Evolutionary conservation across 192 early-diverging fungal species (phyloP).

Genomic region (Backusella macrospora): DNA sequence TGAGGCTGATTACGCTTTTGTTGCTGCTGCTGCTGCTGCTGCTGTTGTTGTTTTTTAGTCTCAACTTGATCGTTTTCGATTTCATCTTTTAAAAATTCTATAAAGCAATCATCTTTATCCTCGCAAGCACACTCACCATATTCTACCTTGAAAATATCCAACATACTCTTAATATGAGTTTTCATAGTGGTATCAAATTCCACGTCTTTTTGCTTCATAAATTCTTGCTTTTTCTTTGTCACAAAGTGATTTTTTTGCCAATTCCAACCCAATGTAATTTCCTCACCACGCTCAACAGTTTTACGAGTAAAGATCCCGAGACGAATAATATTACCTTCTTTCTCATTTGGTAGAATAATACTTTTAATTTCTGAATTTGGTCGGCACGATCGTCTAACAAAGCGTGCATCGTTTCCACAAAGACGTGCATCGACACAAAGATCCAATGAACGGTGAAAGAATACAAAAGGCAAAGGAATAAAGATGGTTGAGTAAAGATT

Average conservation of each 20-base stretch:
- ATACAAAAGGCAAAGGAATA: constrained; percentile 63
- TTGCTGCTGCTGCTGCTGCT: neutral
- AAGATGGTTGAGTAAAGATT: constrained; percentile 68
- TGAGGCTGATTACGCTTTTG: neutral
- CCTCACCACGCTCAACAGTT: constrained; percentile 59
- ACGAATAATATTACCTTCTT: constrained; percentile 56
- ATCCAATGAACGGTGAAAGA: constrained; percentile 65
- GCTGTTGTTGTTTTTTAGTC: neutral
- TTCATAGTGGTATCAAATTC: constrained; percentile 20
- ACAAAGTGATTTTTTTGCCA: constrained; percentile 58
- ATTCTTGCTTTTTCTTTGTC: constrained; percentile 29
- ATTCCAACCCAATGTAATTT: constrained; percentile 72
- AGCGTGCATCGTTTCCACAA: constrained; percentile 68
- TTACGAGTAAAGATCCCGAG: constrained; percentile 69
- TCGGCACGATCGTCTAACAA: constrained; percentile 66
- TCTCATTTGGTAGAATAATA: constrained; percentile 52
- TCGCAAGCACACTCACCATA: constrained; percentile 54
- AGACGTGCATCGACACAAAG: constrained; percentile 71
- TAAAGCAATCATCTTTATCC: constrained; percentile 42
- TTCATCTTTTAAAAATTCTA: constrained; percentile 45
- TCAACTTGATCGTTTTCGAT: neutral
- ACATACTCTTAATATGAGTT: constrained; percentile 32
- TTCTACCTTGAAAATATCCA: constrained; percentile 34
- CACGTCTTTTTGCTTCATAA: constrained; percentile 4
- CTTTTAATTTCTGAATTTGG: constrained; percentile 66